Evolutionary conservation across 2,329 filamentous ascomycete genomes (phyloP).

Genomic region (Ophidiomyces ophidiicola): DNA sequence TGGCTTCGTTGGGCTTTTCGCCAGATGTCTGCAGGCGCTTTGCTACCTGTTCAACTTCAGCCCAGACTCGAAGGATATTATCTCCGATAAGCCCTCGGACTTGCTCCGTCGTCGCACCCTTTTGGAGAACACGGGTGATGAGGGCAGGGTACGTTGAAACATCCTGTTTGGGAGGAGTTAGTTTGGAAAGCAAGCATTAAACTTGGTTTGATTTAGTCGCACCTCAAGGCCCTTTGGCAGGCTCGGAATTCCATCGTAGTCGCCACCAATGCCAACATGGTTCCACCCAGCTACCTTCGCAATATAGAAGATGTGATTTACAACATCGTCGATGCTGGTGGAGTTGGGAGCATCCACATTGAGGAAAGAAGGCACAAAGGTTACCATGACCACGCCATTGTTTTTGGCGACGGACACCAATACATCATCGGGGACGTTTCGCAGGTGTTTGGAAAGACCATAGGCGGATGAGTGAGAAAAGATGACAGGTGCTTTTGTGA

Average conservation of each 20-base stretch:
- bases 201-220: neutral
- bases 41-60: conserved; percentile 16
- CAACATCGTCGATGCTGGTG: conserved; percentile 26
- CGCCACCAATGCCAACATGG: conserved; percentile 27
- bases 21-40: conserved; percentile 13
- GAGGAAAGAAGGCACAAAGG: conserved; percentile 28
- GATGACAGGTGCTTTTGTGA: conserved; percentile 20
- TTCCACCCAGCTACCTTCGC: conserved; percentile 23
- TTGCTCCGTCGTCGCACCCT: conserved; percentile 31
- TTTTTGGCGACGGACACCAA: conserved; percentile 27
- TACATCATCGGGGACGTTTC: conserved; percentile 35
- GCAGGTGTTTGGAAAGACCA: conserved; percentile 21
- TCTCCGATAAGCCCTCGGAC: conserved; percentile 27
- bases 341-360: conserved; percentile 21
- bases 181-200: neutral
- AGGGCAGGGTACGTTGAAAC: conserved; percentile 19
- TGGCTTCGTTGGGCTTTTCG: conserved; percentile 17
- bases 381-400: conserved; percentile 32
- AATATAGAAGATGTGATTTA: conserved; percentile 29
- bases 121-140: conserved; percentile 21
- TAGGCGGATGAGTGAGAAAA: conserved; percentile 19
- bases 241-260: conserved; percentile 25
- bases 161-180: conserved; percentile 11
- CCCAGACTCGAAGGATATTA: conserved; percentile 27
- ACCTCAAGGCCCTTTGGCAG: conserved; percentile 20